Percentiles rank a stretch among this genome's conserved stretches.
These are phyloP conservation scores for Colletotrichum sp. DNA, from an alignment of 2,329 filamentous ascomycete species.

Conservation along the genomic window DNA sequence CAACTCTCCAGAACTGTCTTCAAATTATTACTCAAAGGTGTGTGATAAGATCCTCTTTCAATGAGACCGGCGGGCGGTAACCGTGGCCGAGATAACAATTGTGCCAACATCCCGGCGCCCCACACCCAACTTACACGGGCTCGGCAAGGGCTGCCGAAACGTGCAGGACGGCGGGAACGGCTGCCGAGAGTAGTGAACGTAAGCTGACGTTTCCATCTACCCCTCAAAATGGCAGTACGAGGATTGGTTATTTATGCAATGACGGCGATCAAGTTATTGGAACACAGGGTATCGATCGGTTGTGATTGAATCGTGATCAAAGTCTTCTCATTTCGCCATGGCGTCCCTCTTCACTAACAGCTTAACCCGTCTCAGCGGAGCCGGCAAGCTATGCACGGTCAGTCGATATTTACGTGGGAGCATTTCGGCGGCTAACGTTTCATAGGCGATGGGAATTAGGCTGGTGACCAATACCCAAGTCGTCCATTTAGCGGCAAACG, in stretches of 20 bases:
- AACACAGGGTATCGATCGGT: background rate
- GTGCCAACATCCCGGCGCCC: background rate
- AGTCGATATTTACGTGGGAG: background rate
- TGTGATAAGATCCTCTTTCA: background rate
- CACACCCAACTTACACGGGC: background rate
- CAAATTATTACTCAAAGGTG: background rate
- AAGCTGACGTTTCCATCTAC: background rate
- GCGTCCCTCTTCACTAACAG: background rate
- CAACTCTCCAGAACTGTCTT: background rate
- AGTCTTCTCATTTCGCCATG: background rate
- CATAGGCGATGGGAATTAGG: conserved; percentile 31
- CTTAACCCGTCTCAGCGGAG: background rate
- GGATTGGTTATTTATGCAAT: background rate
- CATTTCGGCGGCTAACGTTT: background rate
- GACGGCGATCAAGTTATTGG: background rate
- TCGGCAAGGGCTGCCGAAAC: background rate
- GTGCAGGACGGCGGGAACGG: background rate
- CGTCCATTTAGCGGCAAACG: conserved; percentile 35
- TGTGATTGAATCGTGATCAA: background rate
- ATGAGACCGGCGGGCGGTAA: background rate
- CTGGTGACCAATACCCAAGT: conserved; percentile 30
- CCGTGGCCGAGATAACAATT: background rate
- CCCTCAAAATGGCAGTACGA: background rate
- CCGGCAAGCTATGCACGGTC: conserved; percentile 4
- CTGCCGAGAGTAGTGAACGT: background rate